Percentiles rank a stretch among this genome's conserved stretches.
phyloP scores from a whole-genome alignment of 2,329 filamentous ascomycete species.

The Neopestalotiopsis sp. region DNA sequence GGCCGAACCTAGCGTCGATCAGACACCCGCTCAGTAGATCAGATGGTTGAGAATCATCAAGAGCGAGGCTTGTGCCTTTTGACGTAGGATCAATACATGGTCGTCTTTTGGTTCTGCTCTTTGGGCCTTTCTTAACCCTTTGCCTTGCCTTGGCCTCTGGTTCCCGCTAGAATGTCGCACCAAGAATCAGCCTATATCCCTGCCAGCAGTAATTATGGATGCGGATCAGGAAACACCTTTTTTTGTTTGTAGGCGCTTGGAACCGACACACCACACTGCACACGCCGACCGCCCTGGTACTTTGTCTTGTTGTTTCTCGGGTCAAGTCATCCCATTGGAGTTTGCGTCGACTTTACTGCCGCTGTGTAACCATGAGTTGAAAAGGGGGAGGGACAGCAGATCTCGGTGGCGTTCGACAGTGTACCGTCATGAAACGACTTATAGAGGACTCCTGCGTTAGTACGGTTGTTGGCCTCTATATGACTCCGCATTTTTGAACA shows the following conservation, averaged over 20 bases:
- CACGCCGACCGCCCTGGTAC: not conserved
- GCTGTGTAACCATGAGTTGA: not conserved
- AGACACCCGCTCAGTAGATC: too few relatives aligned
- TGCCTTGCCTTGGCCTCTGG: not conserved
- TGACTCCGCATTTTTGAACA: not conserved
- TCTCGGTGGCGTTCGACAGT: not conserved
- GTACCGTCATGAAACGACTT: not conserved
- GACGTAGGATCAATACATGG: too few relatives aligned
- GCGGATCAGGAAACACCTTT: not conserved
- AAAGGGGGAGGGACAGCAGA: not conserved
- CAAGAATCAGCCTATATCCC: not conserved
- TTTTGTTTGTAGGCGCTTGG: not conserved
- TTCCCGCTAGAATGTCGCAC: not conserved
- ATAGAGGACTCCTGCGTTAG: constrained; percentile 1
- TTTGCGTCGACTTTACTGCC: not conserved
- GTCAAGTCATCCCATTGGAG: not conserved
- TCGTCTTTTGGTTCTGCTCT: too few relatives aligned
- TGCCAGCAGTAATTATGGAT: not conserved
- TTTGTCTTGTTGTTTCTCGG: not conserved
- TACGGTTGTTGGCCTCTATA: not conserved
- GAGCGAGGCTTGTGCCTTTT: too few relatives aligned
- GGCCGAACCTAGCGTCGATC: too few relatives aligned
- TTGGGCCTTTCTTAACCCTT: too few relatives aligned
- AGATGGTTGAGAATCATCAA: too few relatives aligned
- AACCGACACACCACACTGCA: not conserved